These are phyloP conservation scores for Nakaseomyces bracarensis DNA, from an alignment of 1,139 yeast genomes.

Conservation along the genomic window DNA sequence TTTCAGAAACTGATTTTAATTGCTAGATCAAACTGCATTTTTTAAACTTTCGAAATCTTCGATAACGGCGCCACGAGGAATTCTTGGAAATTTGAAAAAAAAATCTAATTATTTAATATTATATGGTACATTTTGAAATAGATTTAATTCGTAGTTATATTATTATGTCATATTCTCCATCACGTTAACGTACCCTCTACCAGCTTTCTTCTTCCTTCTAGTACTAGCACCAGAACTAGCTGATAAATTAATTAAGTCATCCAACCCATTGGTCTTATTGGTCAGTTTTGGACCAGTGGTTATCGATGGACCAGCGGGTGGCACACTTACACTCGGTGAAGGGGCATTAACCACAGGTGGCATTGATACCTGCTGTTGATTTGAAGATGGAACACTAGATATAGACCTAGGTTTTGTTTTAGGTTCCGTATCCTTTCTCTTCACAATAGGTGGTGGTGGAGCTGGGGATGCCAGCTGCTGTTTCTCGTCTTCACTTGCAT, in stretches of 20 bases:
- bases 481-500: conserved; percentile 64
- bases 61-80: too few relatives aligned
- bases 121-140: too few relatives aligned
- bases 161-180: conserved; percentile 40
- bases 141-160: too few relatives aligned
- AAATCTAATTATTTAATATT: too few relatives aligned
- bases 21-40: too few relatives aligned
- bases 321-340: background rate
- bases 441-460: conserved; percentile 63
- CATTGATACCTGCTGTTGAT: background rate
- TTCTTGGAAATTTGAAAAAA: too few relatives aligned
- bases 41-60: too few relatives aligned
- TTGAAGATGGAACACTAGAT: background rate
- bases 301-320: conserved; percentile 13
- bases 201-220: conserved; percentile 43
- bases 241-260: conserved; percentile 49
- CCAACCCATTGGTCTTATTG: conserved; percentile 43
- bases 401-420: conserved; percentile 32
- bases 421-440: conserved; percentile 32
- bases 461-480: conserved; percentile 48
- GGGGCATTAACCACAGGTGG: conserved; percentile 10
- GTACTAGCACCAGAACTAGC: conserved; percentile 29
- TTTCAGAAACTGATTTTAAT: conserved; percentile 54
- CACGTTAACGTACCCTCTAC: conserved; percentile 76
- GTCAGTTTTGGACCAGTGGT: conserved; percentile 18